Evolutionary conservation across 2,329 filamentous ascomycete species (phyloP).

Genomic region (Pleurostoma richardsiae): DNA sequence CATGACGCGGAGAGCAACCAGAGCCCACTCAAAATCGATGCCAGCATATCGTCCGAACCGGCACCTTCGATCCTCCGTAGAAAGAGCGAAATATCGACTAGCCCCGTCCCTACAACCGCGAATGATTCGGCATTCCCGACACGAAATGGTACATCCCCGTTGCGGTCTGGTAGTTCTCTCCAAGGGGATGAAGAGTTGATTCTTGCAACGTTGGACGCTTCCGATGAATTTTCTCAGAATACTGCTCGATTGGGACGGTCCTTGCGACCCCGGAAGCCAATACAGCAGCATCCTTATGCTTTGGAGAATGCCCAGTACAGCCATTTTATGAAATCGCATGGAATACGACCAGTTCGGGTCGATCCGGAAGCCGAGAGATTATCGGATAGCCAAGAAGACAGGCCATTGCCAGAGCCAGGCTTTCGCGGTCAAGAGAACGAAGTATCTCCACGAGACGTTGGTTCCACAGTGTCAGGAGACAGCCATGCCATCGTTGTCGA

Average conservation of each 20-base stretch:
- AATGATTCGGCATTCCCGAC: too few relatives aligned
- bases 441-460: slow-evolving; percentile 19
- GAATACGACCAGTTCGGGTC: slow-evolving; percentile 46
- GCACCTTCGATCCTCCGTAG: too few relatives aligned
- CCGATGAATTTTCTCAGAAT: too few relatives aligned
- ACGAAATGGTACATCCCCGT: too few relatives aligned
- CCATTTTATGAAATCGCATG: slow-evolving; percentile 46
- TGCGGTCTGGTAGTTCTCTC: too few relatives aligned
- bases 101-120: too few relatives aligned
- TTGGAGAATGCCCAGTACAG: slow-evolving; percentile 52
- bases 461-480: slow-evolving; percentile 5
- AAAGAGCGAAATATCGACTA: too few relatives aligned
- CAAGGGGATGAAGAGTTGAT: too few relatives aligned
- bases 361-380: slow-evolving; percentile 19
- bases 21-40: too few relatives aligned
- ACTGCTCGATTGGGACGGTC: slow-evolving; percentile 26
- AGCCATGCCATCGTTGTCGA: slow-evolving; percentile 14
- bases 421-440: slow-evolving; percentile 47
- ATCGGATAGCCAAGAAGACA: slow-evolving; percentile 22
- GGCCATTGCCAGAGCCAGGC: slow-evolving; percentile 43
- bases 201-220: too few relatives aligned
- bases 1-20: too few relatives aligned
- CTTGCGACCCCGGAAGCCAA: slow-evolving; percentile 54
- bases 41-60: too few relatives aligned
- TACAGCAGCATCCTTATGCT: slow-evolving; percentile 55